Evolutionary conservation across 139 green algal species (phyloP).

Genomic region (Chlorella sp.): DNA sequence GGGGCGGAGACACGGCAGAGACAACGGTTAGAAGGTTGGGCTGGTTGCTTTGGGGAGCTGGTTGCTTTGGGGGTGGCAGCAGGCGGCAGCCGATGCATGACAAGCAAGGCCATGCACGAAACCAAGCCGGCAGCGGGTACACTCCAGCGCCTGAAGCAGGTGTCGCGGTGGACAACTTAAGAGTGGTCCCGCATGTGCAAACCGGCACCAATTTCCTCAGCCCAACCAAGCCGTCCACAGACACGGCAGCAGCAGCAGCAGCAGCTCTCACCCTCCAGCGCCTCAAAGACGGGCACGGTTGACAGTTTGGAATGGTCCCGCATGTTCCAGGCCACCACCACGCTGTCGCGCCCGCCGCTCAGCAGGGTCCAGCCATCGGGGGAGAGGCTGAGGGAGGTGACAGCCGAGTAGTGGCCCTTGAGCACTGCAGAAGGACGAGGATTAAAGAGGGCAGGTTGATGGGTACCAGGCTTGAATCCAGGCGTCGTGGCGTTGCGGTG

Average conservation of each 20-base stretch:
- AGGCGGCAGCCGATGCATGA: no score
- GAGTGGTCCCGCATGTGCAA: no score
- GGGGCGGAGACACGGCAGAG: no score
- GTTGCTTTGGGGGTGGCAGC: no score
- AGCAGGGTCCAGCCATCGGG: constrained; percentile 77
- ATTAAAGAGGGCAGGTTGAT: neutral
- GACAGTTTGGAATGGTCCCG: constrained; percentile 60
- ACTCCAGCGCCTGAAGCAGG: no score
- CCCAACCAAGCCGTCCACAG: no score
- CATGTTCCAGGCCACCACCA: constrained; percentile 87
- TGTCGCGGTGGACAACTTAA: no score
- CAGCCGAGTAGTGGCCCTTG: constrained; percentile 84
- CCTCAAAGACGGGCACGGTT: constrained; percentile 88
- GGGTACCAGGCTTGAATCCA: neutral
- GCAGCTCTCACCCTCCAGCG: constrained; percentile 69
- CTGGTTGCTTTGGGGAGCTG: no score
- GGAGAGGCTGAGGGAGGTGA: constrained; percentile 80
- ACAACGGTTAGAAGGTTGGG: neutral
- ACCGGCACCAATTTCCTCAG: no score
- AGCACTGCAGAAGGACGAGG: neutral
- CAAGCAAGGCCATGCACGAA: neutral
- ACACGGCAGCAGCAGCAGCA: neutral
- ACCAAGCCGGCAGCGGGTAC: neutral
- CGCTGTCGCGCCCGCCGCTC: constrained; percentile 64
- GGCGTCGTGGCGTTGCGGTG: neutral